Evolutionary conservation across 1,139 yeast species (phyloP), one percentile per base, ranked within the genome.

Genomic region (Suhomyces bolitotheri): DNA sequence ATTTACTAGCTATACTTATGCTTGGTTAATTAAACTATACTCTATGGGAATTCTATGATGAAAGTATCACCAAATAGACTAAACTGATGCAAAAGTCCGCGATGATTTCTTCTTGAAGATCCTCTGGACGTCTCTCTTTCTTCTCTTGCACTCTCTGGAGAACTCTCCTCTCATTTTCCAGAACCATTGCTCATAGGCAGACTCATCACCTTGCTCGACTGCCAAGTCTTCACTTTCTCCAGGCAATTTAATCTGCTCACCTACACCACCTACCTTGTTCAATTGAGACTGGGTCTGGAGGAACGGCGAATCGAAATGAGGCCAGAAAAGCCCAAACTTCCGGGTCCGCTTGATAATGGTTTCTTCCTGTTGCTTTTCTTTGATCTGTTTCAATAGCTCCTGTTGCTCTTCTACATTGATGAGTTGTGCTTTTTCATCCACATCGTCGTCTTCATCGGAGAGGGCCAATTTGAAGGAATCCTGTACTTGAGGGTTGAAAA

Each of bases 281-380:
- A 88, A 58, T 54, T 87, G 95, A 0, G 96, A 71, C 59, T 89
- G 97, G 0, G 96, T 81, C 34, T 76, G 77, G 48, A 90, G 67
- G 58, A 87, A 92, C 0, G 96, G 96, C 0, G 97, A 89, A 20
- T 84, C 85, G 9, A 71, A 66, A 55, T 90, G 97, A 2, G 82
- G 64, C 74, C 95, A 90, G 58, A 90, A 90, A 22, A 90, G 66
- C 0, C 92, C 90, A 33, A 65, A 54, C 32, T 44, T 39, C 25
- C 38, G 36, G 4, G 43, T 29, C 23, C 40, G 44, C 25, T 40
- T 39, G 16, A 37, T 46, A 16, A 41, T 31, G 7, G 41, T 43
- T 33, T 56, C 58, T 33, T 57, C 58, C 41, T 56, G 51, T 38
- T 61, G 67, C 32, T 62, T 63, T 17, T 45, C 36, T 44, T 60